Percentiles rank a stretch among this genome's conserved stretches.
These are phyloP conservation scores for Penicillium lividum DNA, from an alignment of 495 filamentous ascomycete species.

Conservation along the genomic window DNA sequence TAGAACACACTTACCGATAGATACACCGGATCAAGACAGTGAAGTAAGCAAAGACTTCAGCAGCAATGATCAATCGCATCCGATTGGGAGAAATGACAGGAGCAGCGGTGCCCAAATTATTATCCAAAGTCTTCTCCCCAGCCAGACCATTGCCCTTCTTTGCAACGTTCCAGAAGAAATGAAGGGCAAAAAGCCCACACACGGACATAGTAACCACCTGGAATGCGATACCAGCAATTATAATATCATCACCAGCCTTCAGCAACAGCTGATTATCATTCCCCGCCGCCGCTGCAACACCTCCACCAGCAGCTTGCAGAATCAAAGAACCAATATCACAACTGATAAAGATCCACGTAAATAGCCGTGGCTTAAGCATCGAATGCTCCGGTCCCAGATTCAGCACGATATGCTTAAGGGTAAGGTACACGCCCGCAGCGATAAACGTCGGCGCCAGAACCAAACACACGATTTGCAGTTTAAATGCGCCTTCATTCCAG, in stretches of 20 bases:
- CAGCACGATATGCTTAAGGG: conserved; percentile 64
- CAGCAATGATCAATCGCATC: conserved; percentile 54
- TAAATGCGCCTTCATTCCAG: conserved; percentile 58
- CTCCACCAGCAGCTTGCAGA: conserved; percentile 65
- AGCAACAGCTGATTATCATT: conserved; percentile 21
- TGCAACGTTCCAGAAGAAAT: conserved; percentile 51
- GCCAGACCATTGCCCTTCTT: conserved; percentile 33
- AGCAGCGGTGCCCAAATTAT: not conserved
- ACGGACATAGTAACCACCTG: conserved; percentile 65
- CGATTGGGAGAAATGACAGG: conserved; percentile 23
- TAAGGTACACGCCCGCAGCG: conserved; percentile 66
- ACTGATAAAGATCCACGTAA: conserved; percentile 69
- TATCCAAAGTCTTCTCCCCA: conserved; percentile 32
- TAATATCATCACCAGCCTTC: conserved; percentile 57
- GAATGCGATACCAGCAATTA: conserved; percentile 69
- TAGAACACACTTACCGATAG: conserved; percentile 50
- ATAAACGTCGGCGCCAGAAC: conserved; percentile 66
- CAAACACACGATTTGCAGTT: conserved; percentile 68
- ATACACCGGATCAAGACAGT: conserved; percentile 67
- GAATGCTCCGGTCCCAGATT: conserved; percentile 55
- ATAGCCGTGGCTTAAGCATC: conserved; percentile 55
- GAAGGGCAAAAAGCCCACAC: conserved; percentile 53
- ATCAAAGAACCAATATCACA: conserved; percentile 65
- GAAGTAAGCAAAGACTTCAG: conserved; percentile 56
- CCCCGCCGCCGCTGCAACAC: conserved; percentile 49